phyloP scores from a whole-genome alignment of 345 rosid genomes.

The Pelargonium nanum region DNA sequence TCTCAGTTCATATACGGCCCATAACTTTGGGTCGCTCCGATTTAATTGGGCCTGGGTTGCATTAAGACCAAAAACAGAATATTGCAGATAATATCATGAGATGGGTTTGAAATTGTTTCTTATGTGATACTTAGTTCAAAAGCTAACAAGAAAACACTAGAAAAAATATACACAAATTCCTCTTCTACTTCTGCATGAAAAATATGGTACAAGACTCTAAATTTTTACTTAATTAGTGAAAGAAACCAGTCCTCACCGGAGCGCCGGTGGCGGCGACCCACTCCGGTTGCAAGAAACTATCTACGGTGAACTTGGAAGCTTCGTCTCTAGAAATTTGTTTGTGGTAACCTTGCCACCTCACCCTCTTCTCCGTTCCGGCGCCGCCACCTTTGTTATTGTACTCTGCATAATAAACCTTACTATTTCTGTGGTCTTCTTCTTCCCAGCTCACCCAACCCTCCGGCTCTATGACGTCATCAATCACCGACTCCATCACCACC shows the following conservation, averaged over 20 bases:
- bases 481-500: conserved; percentile 57
- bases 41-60: too few relatives aligned
- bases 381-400: conserved; percentile 57
- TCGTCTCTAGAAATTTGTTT: conserved; percentile 27
- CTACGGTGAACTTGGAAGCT: conserved; percentile 50
- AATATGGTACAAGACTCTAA: too few relatives aligned
- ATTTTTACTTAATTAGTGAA: not conserved
- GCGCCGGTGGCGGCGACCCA: conserved; percentile 34
- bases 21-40: too few relatives aligned
- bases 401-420: conserved; percentile 55
- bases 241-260: conserved; percentile 35
- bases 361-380: conserved; percentile 33
- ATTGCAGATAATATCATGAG: too few relatives aligned
- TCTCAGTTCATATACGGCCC: too few relatives aligned
- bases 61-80: too few relatives aligned
- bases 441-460: conserved; percentile 64
- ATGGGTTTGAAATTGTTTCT: too few relatives aligned
- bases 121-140: too few relatives aligned
- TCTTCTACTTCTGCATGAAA: too few relatives aligned
- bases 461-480: conserved; percentile 58
- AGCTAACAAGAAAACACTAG: too few relatives aligned
- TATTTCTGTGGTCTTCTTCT: conserved; percentile 33
- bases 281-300: conserved; percentile 44
- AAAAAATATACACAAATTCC: too few relatives aligned
- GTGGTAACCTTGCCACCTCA: conserved; percentile 67